A percentile compares a stretch with the other conserved stretches of the same genome.
Conservation (phyloP, 305 asterid genomes). For the Solanum hybrid region DNA sequence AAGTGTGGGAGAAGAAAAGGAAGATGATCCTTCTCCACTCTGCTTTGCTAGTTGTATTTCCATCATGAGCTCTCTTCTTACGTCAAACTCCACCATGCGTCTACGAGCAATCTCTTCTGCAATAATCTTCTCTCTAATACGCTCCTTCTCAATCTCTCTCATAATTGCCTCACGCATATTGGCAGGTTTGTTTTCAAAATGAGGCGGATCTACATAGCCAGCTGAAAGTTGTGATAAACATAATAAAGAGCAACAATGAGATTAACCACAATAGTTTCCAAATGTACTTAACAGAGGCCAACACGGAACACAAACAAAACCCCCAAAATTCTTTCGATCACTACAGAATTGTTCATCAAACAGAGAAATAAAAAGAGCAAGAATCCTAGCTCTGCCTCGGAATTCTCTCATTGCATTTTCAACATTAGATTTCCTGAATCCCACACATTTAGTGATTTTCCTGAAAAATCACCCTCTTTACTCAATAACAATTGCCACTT, state of each 20-base stretch:
- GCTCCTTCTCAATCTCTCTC: slow-evolving; percentile 28
- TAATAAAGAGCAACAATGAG: background rate
- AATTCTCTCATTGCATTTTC: background rate
- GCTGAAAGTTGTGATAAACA: slow-evolving; percentile 4
- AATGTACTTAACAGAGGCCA: background rate
- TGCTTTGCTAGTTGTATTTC: slow-evolving; percentile 28
- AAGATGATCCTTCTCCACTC: slow-evolving; percentile 12
- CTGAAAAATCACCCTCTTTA: background rate
- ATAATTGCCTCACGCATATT: background rate
- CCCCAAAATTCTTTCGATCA: background rate
- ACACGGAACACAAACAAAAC: background rate
- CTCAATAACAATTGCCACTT: background rate
- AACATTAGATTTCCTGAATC: background rate
- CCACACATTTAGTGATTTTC: background rate
- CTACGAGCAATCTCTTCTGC: slow-evolving; percentile 37
- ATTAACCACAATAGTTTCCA: background rate
- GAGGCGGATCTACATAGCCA: background rate
- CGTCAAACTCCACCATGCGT: slow-evolving; percentile 40
- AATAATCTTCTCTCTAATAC: slow-evolving; percentile 41
- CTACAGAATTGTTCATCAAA: background rate
- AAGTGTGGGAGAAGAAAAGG: slow-evolving; percentile 8
- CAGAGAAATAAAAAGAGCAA: background rate
- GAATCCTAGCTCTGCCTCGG: background rate
- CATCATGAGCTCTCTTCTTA: slow-evolving; percentile 37
- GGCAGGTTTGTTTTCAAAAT: background rate